Evolutionary conservation across 305 asterid species (phyloP), one percentile per base, ranked within the genome.

Genomic region (Euphrasia arctica): DNA sequence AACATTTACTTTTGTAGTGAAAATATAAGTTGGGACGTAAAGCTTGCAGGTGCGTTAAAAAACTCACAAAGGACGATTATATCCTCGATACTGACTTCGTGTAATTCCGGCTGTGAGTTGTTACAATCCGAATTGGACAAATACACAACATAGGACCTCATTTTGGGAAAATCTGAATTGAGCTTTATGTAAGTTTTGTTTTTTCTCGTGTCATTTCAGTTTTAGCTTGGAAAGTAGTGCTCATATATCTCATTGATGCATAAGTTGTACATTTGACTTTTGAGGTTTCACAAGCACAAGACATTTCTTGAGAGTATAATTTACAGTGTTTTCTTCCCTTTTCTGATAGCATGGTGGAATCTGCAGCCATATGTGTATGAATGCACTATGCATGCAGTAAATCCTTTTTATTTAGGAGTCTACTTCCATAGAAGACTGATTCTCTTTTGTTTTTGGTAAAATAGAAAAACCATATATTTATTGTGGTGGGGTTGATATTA

Each of bases 41-140:
- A 83, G 83, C 92, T 84, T 71, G 95, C 94, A 7, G n/a, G 66
- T 70, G 83, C 82, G 65, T 85, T 78, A 76, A 88, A 82, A 60
- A 78, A 60, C 61, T 70, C 78, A 75, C 96, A 91, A 51, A 77
- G 81, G 74, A 83, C 75, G 85, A 91, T 86, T 12, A 57, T 88
- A 10, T 68, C 85, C 41, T 91, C 95, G 43, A 79, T 91, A 67
- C 41, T 81, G 68, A 61, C 76, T 11, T 86, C 96, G 4, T 91
- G 96, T 39, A 56, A 76, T 63, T 69, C 77, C 11, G 94, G 98
- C 22, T 76, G 82, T 34, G 77, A 86, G 74, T 63, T 79, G 79
- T 54, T 88, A 66, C 78, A 79, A 75, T 55, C 74, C 51, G 94
- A 85, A 75, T 32, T 85, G 69, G 60, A 58, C 57, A 79, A 73